Percentiles rank a stretch among this genome's conserved stretches.
These are phyloP conservation scores for Udeniomyces megalosporus DNA, from an alignment of 768 basidiomycete genomes.

Conservation along the genomic window DNA sequence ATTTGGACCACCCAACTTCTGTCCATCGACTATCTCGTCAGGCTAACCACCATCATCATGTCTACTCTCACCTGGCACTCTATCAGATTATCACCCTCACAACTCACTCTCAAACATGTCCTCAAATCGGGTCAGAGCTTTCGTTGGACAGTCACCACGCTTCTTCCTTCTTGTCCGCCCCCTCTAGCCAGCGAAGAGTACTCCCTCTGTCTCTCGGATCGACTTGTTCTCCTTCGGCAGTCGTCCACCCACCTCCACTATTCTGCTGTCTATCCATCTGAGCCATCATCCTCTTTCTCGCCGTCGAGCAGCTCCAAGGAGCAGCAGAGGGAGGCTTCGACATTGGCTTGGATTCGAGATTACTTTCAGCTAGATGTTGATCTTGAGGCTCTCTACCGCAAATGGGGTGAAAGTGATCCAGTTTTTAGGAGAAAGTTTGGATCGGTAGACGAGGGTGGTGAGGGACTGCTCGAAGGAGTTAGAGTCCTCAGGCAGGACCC, in stretches of 20 bases:
- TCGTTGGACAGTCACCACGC: conserved; percentile 6
- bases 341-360: conserved; percentile 48
- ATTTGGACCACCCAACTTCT: too few relatives aligned
- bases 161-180: background rate
- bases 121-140: conserved; percentile 46
- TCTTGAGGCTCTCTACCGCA: conserved; percentile 49
- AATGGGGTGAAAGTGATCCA: conserved; percentile 58
- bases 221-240: conserved; percentile 28
- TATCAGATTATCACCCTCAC: conserved; percentile 45
- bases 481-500: conserved; percentile 81
- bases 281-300: too few relatives aligned
- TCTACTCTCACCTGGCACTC: conserved; percentile 25
- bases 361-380: conserved; percentile 81
- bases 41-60: too few relatives aligned
- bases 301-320: background rate
- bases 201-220: conserved; percentile 24
- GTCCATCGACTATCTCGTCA: too few relatives aligned
- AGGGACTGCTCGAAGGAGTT: conserved; percentile 55
- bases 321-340: background rate
- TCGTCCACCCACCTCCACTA: conserved; percentile 21
- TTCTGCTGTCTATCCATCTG: conserved; percentile 22
- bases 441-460: conserved; percentile 30
- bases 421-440: conserved; percentile 42
- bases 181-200: conserved; percentile 19
- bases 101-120: conserved; percentile 61